Evolutionary conservation across 768 basidiomycete species (phyloP).

Genomic region (Candolleomyces efflorescens): DNA sequence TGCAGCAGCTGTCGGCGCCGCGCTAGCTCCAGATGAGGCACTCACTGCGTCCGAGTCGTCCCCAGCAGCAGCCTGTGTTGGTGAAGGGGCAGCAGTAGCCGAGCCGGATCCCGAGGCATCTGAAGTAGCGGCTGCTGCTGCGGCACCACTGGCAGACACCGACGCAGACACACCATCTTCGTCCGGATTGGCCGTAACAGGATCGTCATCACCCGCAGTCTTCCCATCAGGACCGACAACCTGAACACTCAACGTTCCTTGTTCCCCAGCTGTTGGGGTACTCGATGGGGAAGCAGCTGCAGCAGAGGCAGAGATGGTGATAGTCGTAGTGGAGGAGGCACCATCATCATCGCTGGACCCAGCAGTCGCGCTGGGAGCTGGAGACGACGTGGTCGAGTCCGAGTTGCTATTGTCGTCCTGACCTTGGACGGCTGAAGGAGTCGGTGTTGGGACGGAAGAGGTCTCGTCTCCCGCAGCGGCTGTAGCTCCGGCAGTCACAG

Average conservation of each 20-base stretch:
- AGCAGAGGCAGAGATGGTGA: slow-evolving; percentile 5
- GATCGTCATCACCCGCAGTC: slow-evolving; percentile 8
- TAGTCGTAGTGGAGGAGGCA: not conserved
- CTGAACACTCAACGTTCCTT: not conserved
- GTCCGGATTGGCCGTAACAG: slow-evolving; percentile 4
- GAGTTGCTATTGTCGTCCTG: too few species aligned
- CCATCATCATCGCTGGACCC: slow-evolving; percentile 8
- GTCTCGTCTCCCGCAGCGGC: not conserved
- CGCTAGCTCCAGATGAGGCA: too few species aligned
- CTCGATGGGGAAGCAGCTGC: not conserved
- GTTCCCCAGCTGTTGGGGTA: not conserved
- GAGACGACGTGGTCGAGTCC: not conserved
- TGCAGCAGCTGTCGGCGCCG: too few species aligned
- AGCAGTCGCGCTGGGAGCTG: slow-evolving; percentile 5
- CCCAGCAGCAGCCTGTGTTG: too few species aligned
- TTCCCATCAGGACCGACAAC: slow-evolving; percentile 3
- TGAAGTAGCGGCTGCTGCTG: not conserved
- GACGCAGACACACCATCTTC: slow-evolving; percentile 4
- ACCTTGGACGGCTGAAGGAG: not conserved
- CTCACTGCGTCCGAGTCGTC: too few species aligned
- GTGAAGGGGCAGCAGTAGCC: too few species aligned
- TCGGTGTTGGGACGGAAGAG: not conserved
- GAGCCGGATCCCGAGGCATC: too few species aligned
- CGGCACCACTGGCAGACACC: not conserved
- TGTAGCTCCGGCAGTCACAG: not conserved